Evolutionary conservation across 2,329 filamentous ascomycete species (phyloP).

Genomic region (Aspergillus latus): DNA sequence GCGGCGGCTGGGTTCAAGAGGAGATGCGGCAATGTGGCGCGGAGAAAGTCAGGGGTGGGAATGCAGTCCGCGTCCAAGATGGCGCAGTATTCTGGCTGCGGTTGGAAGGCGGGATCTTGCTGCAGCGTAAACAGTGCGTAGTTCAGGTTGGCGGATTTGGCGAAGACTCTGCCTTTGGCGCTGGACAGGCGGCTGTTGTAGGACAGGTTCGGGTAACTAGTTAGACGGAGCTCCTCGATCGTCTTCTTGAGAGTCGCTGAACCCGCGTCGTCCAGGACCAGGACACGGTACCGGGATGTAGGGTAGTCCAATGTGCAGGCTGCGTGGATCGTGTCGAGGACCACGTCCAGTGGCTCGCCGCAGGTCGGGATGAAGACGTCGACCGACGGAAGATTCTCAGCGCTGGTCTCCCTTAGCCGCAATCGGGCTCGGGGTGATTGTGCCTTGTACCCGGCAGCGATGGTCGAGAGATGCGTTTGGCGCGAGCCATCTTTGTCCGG

Average conservation of each 20-base stretch:
- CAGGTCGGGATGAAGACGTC: conserved; percentile 61
- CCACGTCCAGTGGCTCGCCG: conserved; percentile 56
- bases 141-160: conserved; percentile 42
- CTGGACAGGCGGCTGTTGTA: conserved; percentile 51
- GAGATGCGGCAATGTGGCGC: conserved; percentile 38
- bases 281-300: conserved; percentile 52
- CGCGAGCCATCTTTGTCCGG: neutral
- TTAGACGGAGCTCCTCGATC: conserved; percentile 39
- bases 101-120: conserved; percentile 7
- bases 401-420: neutral
- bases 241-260: conserved; percentile 44
- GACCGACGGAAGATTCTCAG: conserved; percentile 31
- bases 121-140: conserved; percentile 27
- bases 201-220: conserved; percentile 49
- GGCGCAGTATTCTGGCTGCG: conserved; percentile 32
- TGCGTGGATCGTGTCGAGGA: conserved; percentile 58
- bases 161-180: conserved; percentile 19
- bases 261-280: conserved; percentile 58
- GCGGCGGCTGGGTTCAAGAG: conserved; percentile 28
- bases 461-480: neutral
- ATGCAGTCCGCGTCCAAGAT: conserved; percentile 41
- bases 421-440: neutral
- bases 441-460: neutral
- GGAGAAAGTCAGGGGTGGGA: conserved; percentile 35
- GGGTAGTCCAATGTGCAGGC: conserved; percentile 59